Conservation (phyloP, 345 rosid species). For the Sonneratia caseolaris region DNA sequence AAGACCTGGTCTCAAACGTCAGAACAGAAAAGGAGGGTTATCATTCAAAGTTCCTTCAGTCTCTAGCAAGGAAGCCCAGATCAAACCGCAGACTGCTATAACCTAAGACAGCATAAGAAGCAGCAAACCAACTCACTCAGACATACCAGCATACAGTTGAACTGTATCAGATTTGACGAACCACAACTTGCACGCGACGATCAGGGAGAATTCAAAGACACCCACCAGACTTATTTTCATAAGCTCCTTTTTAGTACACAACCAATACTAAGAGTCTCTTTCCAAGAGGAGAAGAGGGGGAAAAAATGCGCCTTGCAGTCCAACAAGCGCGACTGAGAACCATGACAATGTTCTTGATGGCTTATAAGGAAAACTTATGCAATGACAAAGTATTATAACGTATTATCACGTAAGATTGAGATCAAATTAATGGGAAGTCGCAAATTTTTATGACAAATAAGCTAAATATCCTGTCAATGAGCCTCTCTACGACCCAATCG, state of each 20-base stretch:
- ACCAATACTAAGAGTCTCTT: background rate
- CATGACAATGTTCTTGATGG: background rate
- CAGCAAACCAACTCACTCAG: conserved; percentile 1
- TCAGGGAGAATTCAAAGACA: background rate
- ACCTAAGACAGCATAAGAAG: background rate
- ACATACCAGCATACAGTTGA: conserved; percentile 10
- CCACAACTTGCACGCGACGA: background rate
- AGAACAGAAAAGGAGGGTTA: background rate
- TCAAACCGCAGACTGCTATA: background rate
- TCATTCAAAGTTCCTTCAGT: background rate
- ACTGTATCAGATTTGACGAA: background rate
- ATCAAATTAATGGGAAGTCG: background rate
- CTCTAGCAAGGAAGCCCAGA: background rate
- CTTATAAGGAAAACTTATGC: background rate
- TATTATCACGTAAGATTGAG: background rate
- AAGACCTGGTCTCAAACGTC: background rate
- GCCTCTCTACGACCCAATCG: conserved; percentile 25
- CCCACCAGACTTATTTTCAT: background rate
- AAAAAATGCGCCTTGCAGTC: background rate
- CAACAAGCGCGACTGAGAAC: background rate
- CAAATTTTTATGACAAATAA: background rate
- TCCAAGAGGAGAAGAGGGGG: conserved; percentile 19
- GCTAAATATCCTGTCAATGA: background rate
- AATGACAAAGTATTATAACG: background rate
- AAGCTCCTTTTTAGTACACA: background rate